Conservation (phyloP, 768 basidiomycete species). For the Crepidotus variabilis region DNA sequence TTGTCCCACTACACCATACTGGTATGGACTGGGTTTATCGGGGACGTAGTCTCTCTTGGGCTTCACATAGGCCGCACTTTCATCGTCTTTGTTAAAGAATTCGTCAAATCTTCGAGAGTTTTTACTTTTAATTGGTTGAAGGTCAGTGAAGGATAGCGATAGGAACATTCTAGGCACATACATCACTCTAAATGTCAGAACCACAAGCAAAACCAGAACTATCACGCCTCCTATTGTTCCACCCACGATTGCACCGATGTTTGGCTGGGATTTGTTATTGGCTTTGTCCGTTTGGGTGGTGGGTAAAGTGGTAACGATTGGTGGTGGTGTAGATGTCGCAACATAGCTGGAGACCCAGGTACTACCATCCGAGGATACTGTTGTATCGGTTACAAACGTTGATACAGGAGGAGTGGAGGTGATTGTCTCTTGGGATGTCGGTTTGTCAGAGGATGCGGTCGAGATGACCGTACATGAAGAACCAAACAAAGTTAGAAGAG, state of each 20-base stretch:
- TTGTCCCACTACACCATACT: slow-evolving; percentile 60
- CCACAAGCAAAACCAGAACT: slow-evolving; percentile 18
- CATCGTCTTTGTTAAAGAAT: slow-evolving; percentile 19
- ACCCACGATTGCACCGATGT: slow-evolving; percentile 22
- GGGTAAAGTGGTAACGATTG: neutral
- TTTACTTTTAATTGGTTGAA: slow-evolving; percentile 13
- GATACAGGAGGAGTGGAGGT: slow-evolving; percentile 10
- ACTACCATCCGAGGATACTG: slow-evolving; percentile 11
- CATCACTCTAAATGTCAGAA: slow-evolving; percentile 23
- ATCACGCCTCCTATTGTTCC: slow-evolving; percentile 24
- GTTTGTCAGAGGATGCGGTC: slow-evolving; percentile 9
- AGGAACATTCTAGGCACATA: slow-evolving; percentile 8
- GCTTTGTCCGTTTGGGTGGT: slow-evolving; percentile 7
- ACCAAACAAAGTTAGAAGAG: slow-evolving; percentile 18
- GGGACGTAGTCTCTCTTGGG: slow-evolving; percentile 14
- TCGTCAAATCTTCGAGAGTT: slow-evolving; percentile 17
- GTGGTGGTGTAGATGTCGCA: slow-evolving; percentile 1
- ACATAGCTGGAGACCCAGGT: slow-evolving; percentile 6
- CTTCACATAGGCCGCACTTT: slow-evolving; percentile 7
- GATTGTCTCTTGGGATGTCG: slow-evolving; percentile 2
- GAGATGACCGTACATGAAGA: slow-evolving; percentile 16
- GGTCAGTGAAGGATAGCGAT: neutral
- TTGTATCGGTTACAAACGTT: slow-evolving; percentile 6
- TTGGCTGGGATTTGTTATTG: slow-evolving; percentile 8
- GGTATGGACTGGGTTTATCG: slow-evolving; percentile 52